phyloP scores from a whole-genome alignment of 768 basidiomycete species.

The Gymnopilus dilepis region DNA sequence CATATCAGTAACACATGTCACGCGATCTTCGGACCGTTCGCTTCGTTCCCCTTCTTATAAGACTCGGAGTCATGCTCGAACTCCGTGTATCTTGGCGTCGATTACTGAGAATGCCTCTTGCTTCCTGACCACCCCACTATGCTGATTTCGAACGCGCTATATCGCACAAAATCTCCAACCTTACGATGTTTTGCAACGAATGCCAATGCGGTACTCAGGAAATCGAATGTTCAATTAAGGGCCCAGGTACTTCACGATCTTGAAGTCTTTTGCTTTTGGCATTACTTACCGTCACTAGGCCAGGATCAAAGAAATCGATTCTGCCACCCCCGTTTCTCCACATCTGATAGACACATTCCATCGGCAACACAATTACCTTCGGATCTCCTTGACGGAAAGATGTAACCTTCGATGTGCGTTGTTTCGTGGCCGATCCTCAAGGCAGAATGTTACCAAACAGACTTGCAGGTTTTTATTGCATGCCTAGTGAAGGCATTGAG shows the following conservation, averaged over 20 bases:
- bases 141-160: not conserved
- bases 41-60: not conserved
- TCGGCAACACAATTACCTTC: conserved; percentile 83
- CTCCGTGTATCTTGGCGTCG: not conserved
- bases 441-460: conserved; percentile 1
- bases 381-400: conserved; percentile 84
- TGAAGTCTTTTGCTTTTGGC: not conserved
- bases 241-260: conserved; percentile 8
- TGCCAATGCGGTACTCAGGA: not conserved
- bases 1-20: conserved; percentile 31
- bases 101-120: not conserved
- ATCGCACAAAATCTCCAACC: not conserved
- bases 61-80: conserved; percentile 1
- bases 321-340: conserved; percentile 50
- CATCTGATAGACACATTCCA: conserved; percentile 69
- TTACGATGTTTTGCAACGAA: conserved; percentile 3
- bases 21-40: conserved; percentile 25
- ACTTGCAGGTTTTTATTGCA: conserved; percentile 83
- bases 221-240: not conserved
- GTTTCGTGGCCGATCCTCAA: not conserved
- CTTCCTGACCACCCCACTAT: not conserved
- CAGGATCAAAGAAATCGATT: conserved; percentile 61
- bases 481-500: conserved; percentile 82
- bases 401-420: conserved; percentile 84
- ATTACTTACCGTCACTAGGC: conserved; percentile 41